Evolutionary conservation across 164 flowering plant species (phyloP).

Genomic region (Houttuynia cordata): DNA sequence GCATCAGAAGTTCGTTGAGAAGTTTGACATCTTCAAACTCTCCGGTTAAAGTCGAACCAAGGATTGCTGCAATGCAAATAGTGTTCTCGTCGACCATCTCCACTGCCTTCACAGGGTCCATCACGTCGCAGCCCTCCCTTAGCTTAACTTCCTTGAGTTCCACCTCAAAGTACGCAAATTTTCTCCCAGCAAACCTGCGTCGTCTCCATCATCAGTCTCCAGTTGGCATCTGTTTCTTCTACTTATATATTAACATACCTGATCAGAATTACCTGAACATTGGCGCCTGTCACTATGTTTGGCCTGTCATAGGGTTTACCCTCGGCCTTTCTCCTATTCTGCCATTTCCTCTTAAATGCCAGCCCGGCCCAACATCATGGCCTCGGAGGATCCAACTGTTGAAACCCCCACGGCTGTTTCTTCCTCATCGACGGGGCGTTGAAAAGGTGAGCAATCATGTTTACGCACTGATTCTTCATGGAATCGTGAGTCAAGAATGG

Average conservation of each 20-base stretch:
- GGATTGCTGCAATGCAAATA: constrained; percentile 35
- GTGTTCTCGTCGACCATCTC: constrained; percentile 43
- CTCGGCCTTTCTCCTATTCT: constrained; percentile 26
- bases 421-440: constrained; percentile 23
- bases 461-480: constrained; percentile 33
- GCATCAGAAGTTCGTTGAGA: constrained; percentile 24
- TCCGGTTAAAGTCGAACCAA: constrained; percentile 39
- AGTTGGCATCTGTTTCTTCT: not conserved
- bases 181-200: constrained; percentile 39
- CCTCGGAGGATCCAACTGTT: constrained; percentile 37
- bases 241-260: not conserved
- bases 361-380: constrained; percentile 39
- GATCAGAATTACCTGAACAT: constrained; percentile 18
- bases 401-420: constrained; percentile 32
- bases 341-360: constrained; percentile 39
- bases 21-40: constrained; percentile 40
- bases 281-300: constrained; percentile 35
- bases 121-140: constrained; percentile 29
- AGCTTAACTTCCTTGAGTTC: constrained; percentile 34
- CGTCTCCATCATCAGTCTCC: not conserved
- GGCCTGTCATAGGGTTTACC: constrained; percentile 30
- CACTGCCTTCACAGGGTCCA: constrained; percentile 36
- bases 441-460: constrained; percentile 35
- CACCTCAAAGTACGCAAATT: constrained; percentile 34
- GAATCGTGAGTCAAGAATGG: not conserved